phyloP scores from a whole-genome alignment of 2,329 filamentous ascomycete genomes.

The Paraphoma sp. region DNA sequence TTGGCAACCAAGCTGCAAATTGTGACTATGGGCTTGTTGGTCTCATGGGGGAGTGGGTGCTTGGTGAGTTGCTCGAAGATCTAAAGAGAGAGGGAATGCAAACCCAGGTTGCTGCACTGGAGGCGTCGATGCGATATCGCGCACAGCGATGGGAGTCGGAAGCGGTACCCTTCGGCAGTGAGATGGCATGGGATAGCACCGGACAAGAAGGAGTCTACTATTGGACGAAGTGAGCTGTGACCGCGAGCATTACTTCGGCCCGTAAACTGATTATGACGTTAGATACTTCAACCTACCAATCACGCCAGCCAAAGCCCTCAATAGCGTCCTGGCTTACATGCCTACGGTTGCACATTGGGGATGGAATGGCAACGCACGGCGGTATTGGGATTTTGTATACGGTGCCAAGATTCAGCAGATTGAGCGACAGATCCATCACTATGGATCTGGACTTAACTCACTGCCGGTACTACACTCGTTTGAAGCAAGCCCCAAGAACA shows the following conservation, averaged over 20 bases:
- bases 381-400: slow-evolving; percentile 67
- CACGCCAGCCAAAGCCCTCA: slow-evolving; percentile 60
- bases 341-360: slow-evolving; percentile 67
- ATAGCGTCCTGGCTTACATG: slow-evolving; percentile 63
- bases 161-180: slow-evolving; percentile 64
- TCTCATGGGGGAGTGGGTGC: slow-evolving; percentile 67
- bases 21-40: slow-evolving; percentile 56
- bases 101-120: slow-evolving; percentile 49
- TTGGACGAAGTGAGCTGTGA: slow-evolving; percentile 53
- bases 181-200: slow-evolving; percentile 69
- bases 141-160: slow-evolving; percentile 59
- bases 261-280: neutral
- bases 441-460: slow-evolving; percentile 65
- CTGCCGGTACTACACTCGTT: slow-evolving; percentile 62
- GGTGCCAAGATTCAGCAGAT: slow-evolving; percentile 51
- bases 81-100: slow-evolving; percentile 57
- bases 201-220: slow-evolving; percentile 68
- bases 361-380: slow-evolving; percentile 66
- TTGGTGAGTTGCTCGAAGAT: slow-evolving; percentile 60
- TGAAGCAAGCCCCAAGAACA: slow-evolving; percentile 53
- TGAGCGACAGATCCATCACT: slow-evolving; percentile 65
- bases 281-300: slow-evolving; percentile 57
- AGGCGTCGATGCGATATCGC: slow-evolving; percentile 57
- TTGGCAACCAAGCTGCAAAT: slow-evolving; percentile 45
- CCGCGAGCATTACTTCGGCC: neutral